These are phyloP conservation scores for Phascolomyces articulosus DNA, from an alignment of 371 early-diverging fungal genomes.

Conservation along the genomic window DNA sequence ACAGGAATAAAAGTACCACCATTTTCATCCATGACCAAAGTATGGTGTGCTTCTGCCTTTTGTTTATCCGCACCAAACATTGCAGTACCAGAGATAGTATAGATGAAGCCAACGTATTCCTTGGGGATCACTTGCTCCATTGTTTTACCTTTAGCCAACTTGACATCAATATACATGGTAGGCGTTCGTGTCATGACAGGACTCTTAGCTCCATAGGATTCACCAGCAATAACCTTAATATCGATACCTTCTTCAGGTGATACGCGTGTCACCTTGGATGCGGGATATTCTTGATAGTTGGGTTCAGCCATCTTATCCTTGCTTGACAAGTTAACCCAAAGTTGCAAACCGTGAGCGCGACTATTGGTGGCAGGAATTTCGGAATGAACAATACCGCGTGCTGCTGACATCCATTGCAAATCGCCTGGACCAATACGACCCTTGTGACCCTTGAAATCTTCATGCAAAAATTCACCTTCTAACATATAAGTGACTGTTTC, in stretches of 20 bases:
- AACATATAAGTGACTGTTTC: slow-evolving; percentile 84
- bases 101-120: slow-evolving; percentile 67
- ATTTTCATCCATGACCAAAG: slow-evolving; percentile 53
- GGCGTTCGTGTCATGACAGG: slow-evolving; percentile 71
- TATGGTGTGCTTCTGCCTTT: slow-evolving; percentile 57
- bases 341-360: slow-evolving; percentile 72
- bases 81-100: slow-evolving; percentile 64
- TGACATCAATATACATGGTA: slow-evolving; percentile 74
- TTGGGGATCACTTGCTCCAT: slow-evolving; percentile 64
- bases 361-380: slow-evolving; percentile 68
- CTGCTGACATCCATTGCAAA: slow-evolving; percentile 62
- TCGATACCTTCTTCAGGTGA: slow-evolving; percentile 56
- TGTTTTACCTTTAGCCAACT: slow-evolving; percentile 54
- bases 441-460: slow-evolving; percentile 82
- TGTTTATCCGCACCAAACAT: slow-evolving; percentile 53
- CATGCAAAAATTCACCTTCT: slow-evolving; percentile 74
- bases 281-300: slow-evolving; percentile 75
- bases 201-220: slow-evolving; percentile 61
- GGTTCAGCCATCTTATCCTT: slow-evolving; percentile 80
- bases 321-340: slow-evolving; percentile 87
- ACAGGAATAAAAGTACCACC: slow-evolving; percentile 45
- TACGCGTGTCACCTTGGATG: slow-evolving; percentile 60
- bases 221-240: slow-evolving; percentile 83
- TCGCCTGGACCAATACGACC: slow-evolving; percentile 76
- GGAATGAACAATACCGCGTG: slow-evolving; percentile 79